A percentile compares a stretch with the other conserved stretches of the same genome.
These are phyloP conservation scores for Torrubiella hemipterigena DNA, from an alignment of 2,329 filamentous ascomycete species.

Conservation along the genomic window DNA sequence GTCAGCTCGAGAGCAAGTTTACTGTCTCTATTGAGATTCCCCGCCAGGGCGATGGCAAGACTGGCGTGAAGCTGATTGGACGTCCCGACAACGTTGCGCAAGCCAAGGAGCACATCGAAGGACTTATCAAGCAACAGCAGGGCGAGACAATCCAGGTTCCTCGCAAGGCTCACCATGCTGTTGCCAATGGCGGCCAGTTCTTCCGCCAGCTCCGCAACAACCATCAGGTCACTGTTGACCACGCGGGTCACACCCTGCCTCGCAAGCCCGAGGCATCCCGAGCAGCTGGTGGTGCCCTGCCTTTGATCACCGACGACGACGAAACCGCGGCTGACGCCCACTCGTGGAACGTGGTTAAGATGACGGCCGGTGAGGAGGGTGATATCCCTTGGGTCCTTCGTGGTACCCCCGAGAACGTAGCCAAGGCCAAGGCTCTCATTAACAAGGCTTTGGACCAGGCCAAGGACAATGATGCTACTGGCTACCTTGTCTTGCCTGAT, in stretches of 20 bases:
- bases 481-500: constrained; percentile 83
- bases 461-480: constrained; percentile 57
- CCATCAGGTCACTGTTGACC: constrained; percentile 81
- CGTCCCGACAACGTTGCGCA: constrained; percentile 66
- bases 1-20: constrained; percentile 76
- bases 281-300: constrained; percentile 52
- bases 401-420: constrained; percentile 64
- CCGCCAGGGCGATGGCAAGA: constrained; percentile 73
- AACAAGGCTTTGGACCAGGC: constrained; percentile 62
- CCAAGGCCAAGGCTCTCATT: constrained; percentile 68
- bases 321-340: constrained; percentile 53
- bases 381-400: constrained; percentile 85
- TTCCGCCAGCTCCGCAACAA: constrained; percentile 85
- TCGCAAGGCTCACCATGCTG: constrained; percentile 65
- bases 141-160: constrained; percentile 82
- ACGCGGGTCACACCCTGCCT: constrained; percentile 69
- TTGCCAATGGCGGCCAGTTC: constrained; percentile 83
- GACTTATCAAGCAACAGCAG: constrained; percentile 72
- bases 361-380: constrained; percentile 46
- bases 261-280: constrained; percentile 49
- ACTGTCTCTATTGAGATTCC: constrained; percentile 82
- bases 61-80: constrained; percentile 77
- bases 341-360: constrained; percentile 73
- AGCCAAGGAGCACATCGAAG: constrained; percentile 74
- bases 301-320: constrained; percentile 86